Base-by-base conservation (phyloP, 1,284 basidiomycete species). In the Ustilago trichophora region DNA sequence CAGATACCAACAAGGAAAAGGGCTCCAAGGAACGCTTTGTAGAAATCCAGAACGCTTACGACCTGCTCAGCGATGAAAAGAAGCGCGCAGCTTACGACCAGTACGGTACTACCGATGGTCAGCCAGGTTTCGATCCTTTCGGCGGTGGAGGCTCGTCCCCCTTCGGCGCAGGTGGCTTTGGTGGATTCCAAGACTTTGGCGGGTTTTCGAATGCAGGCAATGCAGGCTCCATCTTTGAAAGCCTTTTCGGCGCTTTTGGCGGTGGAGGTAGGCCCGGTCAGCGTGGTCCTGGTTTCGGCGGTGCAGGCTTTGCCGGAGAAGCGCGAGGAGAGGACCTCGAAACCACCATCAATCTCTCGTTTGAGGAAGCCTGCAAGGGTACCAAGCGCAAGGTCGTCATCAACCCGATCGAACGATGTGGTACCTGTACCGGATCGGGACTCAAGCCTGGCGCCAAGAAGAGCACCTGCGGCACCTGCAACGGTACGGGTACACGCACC, bases 21-120 rank as follows among this genome's bases (percentile, higher is more conserved):
- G 86, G 86, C 42, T 92, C 95, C 0, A 90, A 92, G 76, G 91
- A 92, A 66, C 91, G 91, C 80, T 99, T 98, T 82, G 87, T 95
- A 26, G 94, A 98, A 82, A 97, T 99, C 57, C 96, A 98, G 82
- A 87, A 89, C 72, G 96, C 96, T 10, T 99, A 98, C 84, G 96
- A 98, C 82, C 92, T 96, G 75, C 66, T 60, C 34, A 73, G 94
- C 82, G 96, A 98, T 77, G 91, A 93, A 21, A 91, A 90, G 84
- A 98, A 97, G 82, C 89, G 92, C 56, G 87, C 89, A 19, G 87
- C 90, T n/a, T 99, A 91, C 79, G 95, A 98, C 83, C 88, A 91
- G 80, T 98, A 92, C 82, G 96, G 96, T 25, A 84, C 93, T n/a
- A 90, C 93, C 29, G 93, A 95, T 11, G 91, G 92, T 63, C 90